phyloP scores from a whole-genome alignment of 2,329 filamentous ascomycete species.

The Pseudocercospora ulei region DNA sequence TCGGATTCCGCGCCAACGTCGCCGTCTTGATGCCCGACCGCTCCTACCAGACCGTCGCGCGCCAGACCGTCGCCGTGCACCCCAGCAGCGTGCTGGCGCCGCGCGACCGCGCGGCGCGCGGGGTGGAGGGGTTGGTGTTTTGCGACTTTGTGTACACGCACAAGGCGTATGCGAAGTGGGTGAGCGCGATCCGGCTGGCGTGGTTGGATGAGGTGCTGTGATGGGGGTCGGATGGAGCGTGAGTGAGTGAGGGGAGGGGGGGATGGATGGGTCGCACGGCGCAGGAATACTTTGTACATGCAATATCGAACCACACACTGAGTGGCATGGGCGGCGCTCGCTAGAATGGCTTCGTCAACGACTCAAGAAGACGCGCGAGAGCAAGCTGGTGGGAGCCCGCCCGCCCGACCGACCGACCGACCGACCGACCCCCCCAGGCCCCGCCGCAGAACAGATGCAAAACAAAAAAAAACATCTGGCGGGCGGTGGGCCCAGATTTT shows the following conservation, averaged over 20 bases:
- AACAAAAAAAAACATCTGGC: neutral
- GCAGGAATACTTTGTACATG: too few species aligned
- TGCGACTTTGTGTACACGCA: slow-evolving; percentile 58
- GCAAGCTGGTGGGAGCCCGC: too few species aligned
- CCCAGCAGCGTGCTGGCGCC: slow-evolving; percentile 48
- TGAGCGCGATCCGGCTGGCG: slow-evolving; percentile 53
- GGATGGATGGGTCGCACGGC: too few species aligned
- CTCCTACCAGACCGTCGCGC: slow-evolving; percentile 46
- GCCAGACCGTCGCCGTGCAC: slow-evolving; percentile 55
- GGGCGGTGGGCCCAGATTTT: slow-evolving; percentile 9
- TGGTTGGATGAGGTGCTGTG: slow-evolving; percentile 53
- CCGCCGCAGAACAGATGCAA: slow-evolving; percentile 1
- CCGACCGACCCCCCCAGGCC: too few species aligned
- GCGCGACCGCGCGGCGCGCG: slow-evolving; percentile 41
- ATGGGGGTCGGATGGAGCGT: too few species aligned
- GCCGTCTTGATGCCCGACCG: slow-evolving; percentile 41
- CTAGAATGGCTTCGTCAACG: too few species aligned
- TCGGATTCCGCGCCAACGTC: slow-evolving; percentile 52
- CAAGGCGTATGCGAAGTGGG: slow-evolving; percentile 52
- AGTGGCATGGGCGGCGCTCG: too few species aligned
- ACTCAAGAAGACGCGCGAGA: too few species aligned
- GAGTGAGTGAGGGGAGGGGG: too few species aligned
- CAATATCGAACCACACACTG: too few species aligned
- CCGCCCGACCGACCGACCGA: too few species aligned
- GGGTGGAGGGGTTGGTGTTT: slow-evolving; percentile 54